Base-by-base conservation (phyloP, 352 stramenopile genomes). In the Pythium scleroteichum region DNA sequence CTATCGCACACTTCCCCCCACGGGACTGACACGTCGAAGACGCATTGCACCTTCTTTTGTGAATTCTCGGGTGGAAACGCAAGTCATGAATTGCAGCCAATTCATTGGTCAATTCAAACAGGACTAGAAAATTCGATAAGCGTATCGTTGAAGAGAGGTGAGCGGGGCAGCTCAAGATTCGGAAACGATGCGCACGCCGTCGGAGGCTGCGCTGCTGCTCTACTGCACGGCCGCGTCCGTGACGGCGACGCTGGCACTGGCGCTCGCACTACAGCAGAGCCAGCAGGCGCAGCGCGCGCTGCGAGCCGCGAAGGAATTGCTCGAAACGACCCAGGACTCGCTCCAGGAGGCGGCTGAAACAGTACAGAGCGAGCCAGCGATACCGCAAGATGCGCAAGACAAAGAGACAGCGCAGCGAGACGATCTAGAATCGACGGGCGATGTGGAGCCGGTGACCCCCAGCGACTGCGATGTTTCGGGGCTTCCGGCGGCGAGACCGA, bases 201-300 rank as follows among this genome's bases (percentile, higher is more conserved):
- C 59, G 39, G 64, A 44, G 58, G 22, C 29, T 39, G 47, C 50
- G 66, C 44, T 86, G 57, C 68, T 87, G 62, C 41, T 87, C 47
- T 75, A 67, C 38, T 86, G 77, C 42, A 49, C 68, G 17, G 52
- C 67, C 24, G 55, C 72, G 27, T 82, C 79, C 12, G 65, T 72
- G 20, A 45, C 68, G 14, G 77, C 79, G 26, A 70, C 77, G 19
- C 46, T 87, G 16, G 50, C 62, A 9, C 58, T 79, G 1, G 35
- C 29, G n/a, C 27, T 64, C 2, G 48, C 48, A 12, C 24, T 59
- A 17, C 20, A 58, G 14, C 68, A 84, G 32, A 33, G 81, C 19
- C 32, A 17, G 27, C 38, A 46, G 12, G 19, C 26, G n/a, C 29
- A 46, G 1, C 19, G 23, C 13, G 51, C 14, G 27, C 32, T 23